Evolutionary conservation across 1,284 basidiomycete species (phyloP).

Genomic region (Moesziomyces parantarcticus): DNA sequence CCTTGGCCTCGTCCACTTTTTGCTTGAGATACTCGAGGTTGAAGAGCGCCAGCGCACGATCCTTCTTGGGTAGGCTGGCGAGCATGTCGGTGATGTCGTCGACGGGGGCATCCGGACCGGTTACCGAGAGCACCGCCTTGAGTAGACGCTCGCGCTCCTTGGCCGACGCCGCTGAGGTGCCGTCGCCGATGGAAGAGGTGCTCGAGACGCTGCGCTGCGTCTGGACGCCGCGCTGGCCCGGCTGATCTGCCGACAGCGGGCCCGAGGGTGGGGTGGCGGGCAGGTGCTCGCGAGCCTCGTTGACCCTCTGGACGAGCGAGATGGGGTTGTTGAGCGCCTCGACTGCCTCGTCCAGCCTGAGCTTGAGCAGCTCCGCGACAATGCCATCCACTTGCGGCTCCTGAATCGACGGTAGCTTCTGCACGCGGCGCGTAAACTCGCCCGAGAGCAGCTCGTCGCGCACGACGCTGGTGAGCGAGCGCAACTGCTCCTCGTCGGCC

Average conservation of each 20-base stretch:
- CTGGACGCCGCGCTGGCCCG: slow-evolving; percentile 24
- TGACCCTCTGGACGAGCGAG: slow-evolving; percentile 76
- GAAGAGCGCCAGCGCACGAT: slow-evolving; percentile 88
- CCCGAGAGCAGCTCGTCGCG: slow-evolving; percentile 84
- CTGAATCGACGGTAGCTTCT: slow-evolving; percentile 64
- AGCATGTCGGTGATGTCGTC: slow-evolving; percentile 75
- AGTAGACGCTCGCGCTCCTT: slow-evolving; percentile 75
- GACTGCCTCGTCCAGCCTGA: slow-evolving; percentile 80
- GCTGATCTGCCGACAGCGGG: slow-evolving; percentile 9
- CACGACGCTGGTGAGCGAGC: slow-evolving; percentile 81
- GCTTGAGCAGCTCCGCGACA: slow-evolving; percentile 76
- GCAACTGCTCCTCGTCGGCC: slow-evolving; percentile 74
- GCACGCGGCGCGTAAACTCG: slow-evolving; percentile 80
- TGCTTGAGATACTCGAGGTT: slow-evolving; percentile 80
- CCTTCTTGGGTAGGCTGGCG: slow-evolving; percentile 84
- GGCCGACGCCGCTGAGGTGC: slow-evolving; percentile 29
- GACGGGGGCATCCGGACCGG: slow-evolving; percentile 43
- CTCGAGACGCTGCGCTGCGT: slow-evolving; percentile 42
- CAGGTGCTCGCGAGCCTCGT: slow-evolving; percentile 43
- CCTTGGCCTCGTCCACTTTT: slow-evolving; percentile 84
- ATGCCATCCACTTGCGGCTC: slow-evolving; percentile 72
- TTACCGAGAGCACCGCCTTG: slow-evolving; percentile 69
- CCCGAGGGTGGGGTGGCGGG: slow-evolving; percentile 1
- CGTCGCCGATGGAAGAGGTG: slow-evolving; percentile 35
- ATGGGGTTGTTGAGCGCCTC: slow-evolving; percentile 77